Percentiles rank a stretch among this genome's conserved stretches.
These are phyloP conservation scores for Pyrus hybrid DNA, from an alignment of 331 rosid genomes.

Conservation along the genomic window DNA sequence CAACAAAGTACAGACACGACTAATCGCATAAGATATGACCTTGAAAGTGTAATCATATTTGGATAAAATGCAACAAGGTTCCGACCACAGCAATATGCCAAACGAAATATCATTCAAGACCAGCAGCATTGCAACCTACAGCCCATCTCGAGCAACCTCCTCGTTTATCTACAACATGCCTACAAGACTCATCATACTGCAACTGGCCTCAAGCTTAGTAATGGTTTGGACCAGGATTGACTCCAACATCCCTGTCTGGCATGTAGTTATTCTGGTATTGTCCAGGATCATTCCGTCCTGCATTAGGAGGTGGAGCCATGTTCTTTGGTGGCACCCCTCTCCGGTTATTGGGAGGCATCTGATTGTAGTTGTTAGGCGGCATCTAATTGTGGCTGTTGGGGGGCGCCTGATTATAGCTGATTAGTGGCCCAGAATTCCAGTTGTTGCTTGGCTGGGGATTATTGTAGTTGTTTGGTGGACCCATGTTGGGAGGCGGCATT, in stretches of 20 bases:
- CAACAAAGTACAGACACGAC: not conserved
- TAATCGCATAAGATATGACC: not conserved
- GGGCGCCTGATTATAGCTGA: not conserved
- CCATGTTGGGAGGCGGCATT: not conserved
- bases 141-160: not conserved
- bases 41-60: slow-evolving; percentile 1
- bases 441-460: not conserved
- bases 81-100: not conserved
- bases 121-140: not conserved
- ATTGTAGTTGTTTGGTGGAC: slow-evolving; percentile 5
- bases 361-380: slow-evolving; percentile 16
- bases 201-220: not conserved
- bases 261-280: slow-evolving; percentile 30
- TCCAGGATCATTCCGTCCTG: slow-evolving; percentile 40
- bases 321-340: slow-evolving; percentile 6
- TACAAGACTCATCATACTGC: not conserved
- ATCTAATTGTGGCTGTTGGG: slow-evolving; percentile 11
- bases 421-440: not conserved
- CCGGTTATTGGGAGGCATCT: slow-evolving; percentile 7
- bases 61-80: not conserved
- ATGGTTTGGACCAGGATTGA: slow-evolving; percentile 26
- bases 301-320: slow-evolving; percentile 11
- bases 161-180: slow-evolving; percentile 3
- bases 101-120: not conserved
- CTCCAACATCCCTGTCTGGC: slow-evolving; percentile 29